Conservation (phyloP, 192 early-diverging fungal species). For the Coemansia sp. region DNA sequence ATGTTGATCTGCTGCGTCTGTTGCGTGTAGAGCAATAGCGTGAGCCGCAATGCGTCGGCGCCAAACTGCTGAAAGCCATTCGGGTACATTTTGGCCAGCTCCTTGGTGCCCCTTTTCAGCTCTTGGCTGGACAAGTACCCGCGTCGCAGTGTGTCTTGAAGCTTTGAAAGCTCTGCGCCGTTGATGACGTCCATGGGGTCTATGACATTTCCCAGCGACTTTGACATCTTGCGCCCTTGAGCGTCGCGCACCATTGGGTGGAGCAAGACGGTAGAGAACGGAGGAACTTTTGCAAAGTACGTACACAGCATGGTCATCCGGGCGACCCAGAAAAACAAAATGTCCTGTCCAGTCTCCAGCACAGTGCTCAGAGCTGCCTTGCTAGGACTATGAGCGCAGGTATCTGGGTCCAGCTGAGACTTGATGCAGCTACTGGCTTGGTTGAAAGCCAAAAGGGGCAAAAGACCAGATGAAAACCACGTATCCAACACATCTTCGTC, state of each 20-base stretch:
- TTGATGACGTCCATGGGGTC: constrained; percentile 69
- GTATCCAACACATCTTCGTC: constrained; percentile 96
- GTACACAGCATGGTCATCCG: constrained; percentile 96
- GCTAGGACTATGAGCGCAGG: neutral
- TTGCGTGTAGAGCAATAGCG: constrained; percentile 68
- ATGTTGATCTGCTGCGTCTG: constrained; percentile 92
- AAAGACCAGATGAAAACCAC: constrained; percentile 94
- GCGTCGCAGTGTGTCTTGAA: constrained; percentile 67
- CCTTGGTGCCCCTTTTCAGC: constrained; percentile 64
- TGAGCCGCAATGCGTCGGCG: constrained; percentile 80
- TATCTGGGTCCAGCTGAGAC: constrained; percentile 28
- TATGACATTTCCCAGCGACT: constrained; percentile 79
- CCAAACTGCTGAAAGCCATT: constrained; percentile 89
- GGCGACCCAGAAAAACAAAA: constrained; percentile 98
- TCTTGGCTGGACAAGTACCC: constrained; percentile 79
- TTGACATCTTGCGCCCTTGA: constrained; percentile 80
- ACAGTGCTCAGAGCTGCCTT: constrained; percentile 63
- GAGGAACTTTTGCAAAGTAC: constrained; percentile 74
- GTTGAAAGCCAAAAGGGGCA: constrained; percentile 77
- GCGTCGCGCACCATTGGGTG: constrained; percentile 86
- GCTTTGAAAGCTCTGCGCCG: constrained; percentile 60
- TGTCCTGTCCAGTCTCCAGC: constrained; percentile 95
- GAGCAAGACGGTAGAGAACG: constrained; percentile 86
- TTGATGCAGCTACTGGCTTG: constrained; percentile 41
- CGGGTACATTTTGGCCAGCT: constrained; percentile 78